phyloP scores from a whole-genome alignment of 345 rosid species.

The Syzygium aqueum region DNA sequence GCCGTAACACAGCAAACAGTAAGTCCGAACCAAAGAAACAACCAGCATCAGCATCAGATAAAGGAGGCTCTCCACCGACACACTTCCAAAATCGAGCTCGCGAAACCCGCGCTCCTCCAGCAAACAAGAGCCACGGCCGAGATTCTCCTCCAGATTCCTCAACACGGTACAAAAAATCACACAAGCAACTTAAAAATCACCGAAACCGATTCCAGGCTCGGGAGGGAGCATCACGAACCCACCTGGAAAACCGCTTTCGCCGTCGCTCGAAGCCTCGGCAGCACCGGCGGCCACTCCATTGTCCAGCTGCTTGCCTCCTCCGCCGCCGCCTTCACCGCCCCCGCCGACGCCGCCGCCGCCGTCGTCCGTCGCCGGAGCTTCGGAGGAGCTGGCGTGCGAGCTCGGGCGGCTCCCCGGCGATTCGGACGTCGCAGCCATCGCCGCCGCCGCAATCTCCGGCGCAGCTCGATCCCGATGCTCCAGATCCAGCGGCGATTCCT shows the following conservation, averaged over 20 bases:
- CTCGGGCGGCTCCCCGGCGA: conserved; percentile 23
- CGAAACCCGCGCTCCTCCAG: background rate
- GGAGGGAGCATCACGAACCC: background rate
- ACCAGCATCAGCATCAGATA: background rate
- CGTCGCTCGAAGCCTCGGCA: background rate
- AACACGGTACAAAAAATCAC: background rate
- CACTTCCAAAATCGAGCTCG: background rate
- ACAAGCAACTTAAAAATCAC: background rate
- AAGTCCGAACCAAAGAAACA: background rate
- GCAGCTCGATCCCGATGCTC: conserved; percentile 10
- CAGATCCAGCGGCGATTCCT: conserved; percentile 25
- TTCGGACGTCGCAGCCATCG: conserved; percentile 27
- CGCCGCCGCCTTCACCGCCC: background rate
- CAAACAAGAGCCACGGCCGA: background rate
- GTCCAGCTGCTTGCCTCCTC: conserved; percentile 1
- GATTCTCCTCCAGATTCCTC: background rate
- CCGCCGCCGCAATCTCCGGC: background rate
- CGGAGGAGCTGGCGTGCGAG: background rate
- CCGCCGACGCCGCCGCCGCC: background rate
- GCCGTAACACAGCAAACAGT: background rate
- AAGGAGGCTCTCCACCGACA: background rate
- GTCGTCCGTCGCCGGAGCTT: background rate
- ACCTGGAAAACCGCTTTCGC: conserved; percentile 25
- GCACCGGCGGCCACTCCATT: conserved; percentile 12
- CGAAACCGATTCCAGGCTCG: background rate